These are phyloP conservation scores for Ilex paraguariensis DNA, from an alignment of 305 asterid species.

Conservation along the genomic window DNA sequence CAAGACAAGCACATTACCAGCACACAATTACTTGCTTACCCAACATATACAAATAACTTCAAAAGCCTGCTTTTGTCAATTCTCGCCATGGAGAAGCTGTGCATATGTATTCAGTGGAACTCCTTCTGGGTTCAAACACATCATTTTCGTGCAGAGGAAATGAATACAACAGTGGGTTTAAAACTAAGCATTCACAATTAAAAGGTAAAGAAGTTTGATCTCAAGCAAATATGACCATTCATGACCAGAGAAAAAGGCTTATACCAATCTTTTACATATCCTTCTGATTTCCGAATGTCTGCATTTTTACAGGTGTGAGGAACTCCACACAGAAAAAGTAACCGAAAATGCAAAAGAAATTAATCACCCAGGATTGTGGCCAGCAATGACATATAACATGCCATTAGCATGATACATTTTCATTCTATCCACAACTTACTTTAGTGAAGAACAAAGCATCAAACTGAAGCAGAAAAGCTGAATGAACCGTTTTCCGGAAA, in stretches of 20 bases:
- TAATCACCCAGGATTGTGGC: constrained; percentile 8
- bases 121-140: too few species aligned
- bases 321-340: constrained; percentile 18
- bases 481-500: constrained; percentile 10
- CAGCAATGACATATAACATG: constrained; percentile 9
- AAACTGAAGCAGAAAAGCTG: constrained; percentile 21
- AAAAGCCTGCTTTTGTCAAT: too few species aligned
- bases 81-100: too few species aligned
- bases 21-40: too few species aligned
- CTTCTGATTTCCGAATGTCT: constrained; percentile 22
- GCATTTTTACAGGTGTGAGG: constrained; percentile 33
- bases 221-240: constrained; percentile 1
- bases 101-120: too few species aligned
- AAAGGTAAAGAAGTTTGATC: not conserved
- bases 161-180: too few species aligned
- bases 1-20: too few species aligned
- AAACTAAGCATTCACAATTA: not conserved
- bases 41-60: too few species aligned
- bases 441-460: constrained; percentile 16
- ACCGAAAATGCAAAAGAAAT: constrained; percentile 4
- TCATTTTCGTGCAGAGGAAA: too few species aligned
- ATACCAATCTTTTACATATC: constrained; percentile 12
- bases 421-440: constrained; percentile 24
- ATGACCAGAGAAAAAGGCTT: too few species aligned
- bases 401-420: constrained; percentile 13